These are phyloP conservation scores for Prunus yedoensis DNA, from an alignment of 331 rosid genomes.

Conservation along the genomic window DNA sequence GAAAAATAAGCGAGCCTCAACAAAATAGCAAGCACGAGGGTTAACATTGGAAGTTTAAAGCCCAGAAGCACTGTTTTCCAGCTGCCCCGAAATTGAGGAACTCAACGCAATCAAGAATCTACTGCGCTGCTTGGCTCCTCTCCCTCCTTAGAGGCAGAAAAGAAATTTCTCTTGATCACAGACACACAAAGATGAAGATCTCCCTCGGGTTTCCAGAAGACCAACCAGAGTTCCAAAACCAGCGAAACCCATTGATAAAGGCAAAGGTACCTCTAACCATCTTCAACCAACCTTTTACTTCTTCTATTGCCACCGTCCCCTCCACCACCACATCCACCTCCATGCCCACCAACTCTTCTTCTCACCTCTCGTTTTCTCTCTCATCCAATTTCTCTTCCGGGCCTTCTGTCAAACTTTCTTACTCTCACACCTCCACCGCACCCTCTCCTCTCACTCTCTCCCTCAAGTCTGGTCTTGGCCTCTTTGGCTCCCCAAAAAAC, in stretches of 20 bases:
- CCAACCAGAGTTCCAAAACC: slow-evolving; percentile 13
- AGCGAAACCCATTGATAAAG: slow-evolving; percentile 42
- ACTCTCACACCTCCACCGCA: slow-evolving; percentile 48
- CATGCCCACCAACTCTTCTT: slow-evolving; percentile 24
- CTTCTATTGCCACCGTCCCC: slow-evolving; percentile 37
- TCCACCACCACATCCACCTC: slow-evolving; percentile 26
- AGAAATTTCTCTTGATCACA: background rate
- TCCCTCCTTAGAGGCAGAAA: background rate
- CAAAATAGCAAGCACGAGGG: background rate
- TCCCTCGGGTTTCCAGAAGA: slow-evolving; percentile 62
- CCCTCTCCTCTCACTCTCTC: slow-evolving; percentile 66
- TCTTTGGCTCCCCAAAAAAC: slow-evolving; percentile 62
- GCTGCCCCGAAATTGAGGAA: background rate
- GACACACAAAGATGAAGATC: slow-evolving; percentile 53
- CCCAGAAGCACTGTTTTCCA: background rate
- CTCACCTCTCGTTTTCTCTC: slow-evolving; percentile 73
- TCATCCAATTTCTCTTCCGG: slow-evolving; percentile 69
- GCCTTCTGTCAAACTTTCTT: slow-evolving; percentile 62
- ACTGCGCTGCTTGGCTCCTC: background rate
- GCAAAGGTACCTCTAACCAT: slow-evolving; percentile 75
- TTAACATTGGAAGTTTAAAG: background rate
- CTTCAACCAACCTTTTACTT: slow-evolving; percentile 58
- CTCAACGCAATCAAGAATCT: background rate
- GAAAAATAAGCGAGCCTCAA: too few species aligned
- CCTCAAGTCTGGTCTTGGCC: slow-evolving; percentile 84